Conservation (phyloP, 1,284 basidiomycete genomes). For the Erythrobasidium hasegawianum region DNA sequence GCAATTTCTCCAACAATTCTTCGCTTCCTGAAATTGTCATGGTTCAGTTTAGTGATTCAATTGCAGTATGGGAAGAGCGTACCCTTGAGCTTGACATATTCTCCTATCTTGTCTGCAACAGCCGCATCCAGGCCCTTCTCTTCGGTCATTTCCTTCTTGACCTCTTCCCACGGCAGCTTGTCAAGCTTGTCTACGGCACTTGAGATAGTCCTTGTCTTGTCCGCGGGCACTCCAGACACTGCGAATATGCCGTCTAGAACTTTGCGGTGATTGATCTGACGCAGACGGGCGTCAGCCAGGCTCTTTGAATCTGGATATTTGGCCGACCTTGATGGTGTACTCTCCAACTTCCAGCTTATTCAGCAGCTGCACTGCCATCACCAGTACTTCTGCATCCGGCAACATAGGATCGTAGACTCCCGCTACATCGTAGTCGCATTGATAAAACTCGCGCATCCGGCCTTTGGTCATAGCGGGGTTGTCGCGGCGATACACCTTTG, state of each 20-base stretch:
- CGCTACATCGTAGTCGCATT: conserved; percentile 98
- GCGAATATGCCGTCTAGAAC: conserved; percentile 96
- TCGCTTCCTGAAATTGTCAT: conserved; percentile 60
- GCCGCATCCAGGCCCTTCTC: conserved; percentile 86
- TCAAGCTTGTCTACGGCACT: conserved; percentile 98
- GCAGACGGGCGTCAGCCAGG: no score
- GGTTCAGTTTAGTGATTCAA: neutral
- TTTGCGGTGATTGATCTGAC: conserved; percentile 91
- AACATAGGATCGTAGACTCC: conserved; percentile 93
- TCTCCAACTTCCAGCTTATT: conserved; percentile 82
- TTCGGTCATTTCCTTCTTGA: conserved; percentile 91
- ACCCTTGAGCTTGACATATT: conserved; percentile 95
- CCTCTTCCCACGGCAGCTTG: conserved; percentile 89
- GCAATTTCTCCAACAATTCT: conserved; percentile 71
- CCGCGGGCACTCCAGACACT: conserved; percentile 87
- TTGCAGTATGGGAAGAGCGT: no score
- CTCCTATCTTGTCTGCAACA: conserved; percentile 88
- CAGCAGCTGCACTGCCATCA: conserved; percentile 75
- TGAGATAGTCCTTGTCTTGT: conserved; percentile 90
- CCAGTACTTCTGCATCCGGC: conserved; percentile 88
- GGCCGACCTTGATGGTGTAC: conserved; percentile 87
- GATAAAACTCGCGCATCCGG: conserved; percentile 96
- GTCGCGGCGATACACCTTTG: conserved; percentile 95
- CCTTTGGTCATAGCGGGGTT: conserved; percentile 98
- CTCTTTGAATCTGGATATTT: no score